phyloP scores from a whole-genome alignment of 169 alveolate species.

The Miamiensis avidus region DNA sequence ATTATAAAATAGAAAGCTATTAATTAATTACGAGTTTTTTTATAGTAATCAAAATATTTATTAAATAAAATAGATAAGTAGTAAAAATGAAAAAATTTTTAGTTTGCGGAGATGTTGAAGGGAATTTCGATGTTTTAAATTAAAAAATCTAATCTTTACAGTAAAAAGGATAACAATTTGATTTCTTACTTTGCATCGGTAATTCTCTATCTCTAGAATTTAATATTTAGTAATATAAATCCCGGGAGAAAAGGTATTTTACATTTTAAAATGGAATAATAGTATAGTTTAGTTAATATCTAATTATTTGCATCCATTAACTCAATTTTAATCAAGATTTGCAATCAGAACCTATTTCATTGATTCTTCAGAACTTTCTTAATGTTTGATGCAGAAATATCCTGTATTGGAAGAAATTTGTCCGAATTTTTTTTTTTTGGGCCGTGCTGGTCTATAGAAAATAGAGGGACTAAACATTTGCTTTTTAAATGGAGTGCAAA shows the following conservation, averaged over 20 bases:
- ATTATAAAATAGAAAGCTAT: too few relatives aligned
- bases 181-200: constrained; percentile 18
- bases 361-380: constrained; percentile 9
- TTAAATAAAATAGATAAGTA: too few relatives aligned
- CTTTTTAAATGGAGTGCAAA: constrained; percentile 16
- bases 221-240: constrained; percentile 2
- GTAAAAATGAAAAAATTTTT: constrained; percentile 21
- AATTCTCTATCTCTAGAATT: constrained; percentile 14
- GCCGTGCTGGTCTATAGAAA: constrained; percentile 11
- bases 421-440: constrained; percentile 1
- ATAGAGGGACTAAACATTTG: constrained; percentile 11
- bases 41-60: too few relatives aligned
- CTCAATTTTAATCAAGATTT: not conserved
- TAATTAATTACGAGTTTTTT: too few relatives aligned
- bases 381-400: constrained; percentile 17
- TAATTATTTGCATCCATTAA: too few relatives aligned
- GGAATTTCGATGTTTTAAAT: constrained; percentile 8
- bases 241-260: not conserved
- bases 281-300: too few relatives aligned
- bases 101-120: constrained; percentile 15
- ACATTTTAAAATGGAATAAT: too few relatives aligned
- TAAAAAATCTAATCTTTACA: constrained; percentile 2
- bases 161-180: constrained; percentile 15
- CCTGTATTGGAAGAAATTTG: not conserved
- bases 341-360: constrained; percentile 16